These are phyloP conservation scores for Peribolospora kevripleyi DNA, from an alignment of 768 basidiomycete genomes.

Conservation along the genomic window DNA sequence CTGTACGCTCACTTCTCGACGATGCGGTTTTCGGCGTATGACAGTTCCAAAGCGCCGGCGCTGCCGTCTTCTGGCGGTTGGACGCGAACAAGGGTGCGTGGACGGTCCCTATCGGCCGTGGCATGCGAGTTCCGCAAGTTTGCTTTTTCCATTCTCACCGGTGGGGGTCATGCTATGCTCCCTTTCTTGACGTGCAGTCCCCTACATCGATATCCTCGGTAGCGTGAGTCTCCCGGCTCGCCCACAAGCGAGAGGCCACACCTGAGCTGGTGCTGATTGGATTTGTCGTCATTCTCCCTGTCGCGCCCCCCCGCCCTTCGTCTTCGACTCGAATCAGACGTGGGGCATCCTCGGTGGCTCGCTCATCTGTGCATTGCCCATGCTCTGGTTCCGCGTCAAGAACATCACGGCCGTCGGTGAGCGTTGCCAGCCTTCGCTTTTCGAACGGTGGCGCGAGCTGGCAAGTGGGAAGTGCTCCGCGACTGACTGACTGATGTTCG, in stretches of 20 bases:
- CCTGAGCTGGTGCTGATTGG: no score
- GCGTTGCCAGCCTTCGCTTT: neutral
- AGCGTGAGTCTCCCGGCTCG: no score
- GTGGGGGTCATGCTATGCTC: no score
- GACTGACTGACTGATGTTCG: no score
- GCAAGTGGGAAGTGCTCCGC: no score
- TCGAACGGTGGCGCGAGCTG: slow-evolving; percentile 10
- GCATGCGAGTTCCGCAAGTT: neutral
- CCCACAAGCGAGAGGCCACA: no score
- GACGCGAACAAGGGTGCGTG: slow-evolving; percentile 2
- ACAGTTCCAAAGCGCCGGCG: slow-evolving; percentile 12
- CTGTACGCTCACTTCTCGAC: slow-evolving; percentile 14
- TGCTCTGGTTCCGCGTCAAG: slow-evolving; percentile 2
- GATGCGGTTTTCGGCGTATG: neutral
- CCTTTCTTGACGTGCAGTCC: no score
- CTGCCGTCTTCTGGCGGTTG: slow-evolving; percentile 9
- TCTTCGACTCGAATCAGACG: slow-evolving; percentile 3
- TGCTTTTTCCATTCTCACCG: no score
- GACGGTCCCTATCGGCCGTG: neutral
- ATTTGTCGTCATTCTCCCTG: no score
- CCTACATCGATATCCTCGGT: no score
- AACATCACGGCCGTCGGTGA: neutral
- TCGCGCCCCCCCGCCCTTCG: neutral
- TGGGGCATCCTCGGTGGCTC: slow-evolving; percentile 4
- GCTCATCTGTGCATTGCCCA: slow-evolving; percentile 3